Conservation (phyloP, 2,329 filamentous ascomycete genomes). For the Dothidotthia symphoricarpi region DNA sequence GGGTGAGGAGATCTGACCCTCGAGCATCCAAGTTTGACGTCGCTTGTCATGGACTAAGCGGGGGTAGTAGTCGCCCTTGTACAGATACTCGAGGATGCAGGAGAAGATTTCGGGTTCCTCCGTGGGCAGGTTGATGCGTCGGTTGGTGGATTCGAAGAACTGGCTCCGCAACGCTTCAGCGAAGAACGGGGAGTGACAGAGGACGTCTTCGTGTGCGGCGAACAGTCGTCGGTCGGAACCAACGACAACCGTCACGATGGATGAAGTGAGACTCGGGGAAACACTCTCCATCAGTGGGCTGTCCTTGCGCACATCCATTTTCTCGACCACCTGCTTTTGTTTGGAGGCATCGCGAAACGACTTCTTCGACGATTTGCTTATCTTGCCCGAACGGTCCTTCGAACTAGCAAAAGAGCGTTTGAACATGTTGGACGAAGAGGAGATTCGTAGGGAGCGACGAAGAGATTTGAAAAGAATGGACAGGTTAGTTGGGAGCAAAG, state of each 20-base stretch:
- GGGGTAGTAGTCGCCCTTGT: conserved; percentile 95
- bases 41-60: conserved; percentile 84
- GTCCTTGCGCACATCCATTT: conserved; percentile 60
- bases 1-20: conserved; percentile 63
- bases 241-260: conserved; percentile 84
- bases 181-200: conserved; percentile 83
- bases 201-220: conserved; percentile 90
- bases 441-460: conserved; percentile 40
- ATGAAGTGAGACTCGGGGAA: conserved; percentile 58
- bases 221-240: conserved; percentile 85
- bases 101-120: conserved; percentile 91
- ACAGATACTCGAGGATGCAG: conserved; percentile 91
- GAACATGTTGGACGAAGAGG: conserved; percentile 68
- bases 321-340: conserved; percentile 70
- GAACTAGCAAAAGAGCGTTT: conserved; percentile 79
- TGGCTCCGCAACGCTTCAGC: conserved; percentile 67
- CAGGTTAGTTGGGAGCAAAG: conserved; percentile 52
- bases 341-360: conserved; percentile 74
- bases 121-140: conserved; percentile 74
- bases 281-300: conserved; percentile 52
- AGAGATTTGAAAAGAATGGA: conserved; percentile 51
- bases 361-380: conserved; percentile 74
- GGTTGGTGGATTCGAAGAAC: conserved; percentile 67
- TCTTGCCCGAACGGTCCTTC: conserved; percentile 84
- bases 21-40: conserved; percentile 84